Base-by-base conservation (phyloP, 2,329 filamentous ascomycete genomes). In the Pyricularia sp. region DNA sequence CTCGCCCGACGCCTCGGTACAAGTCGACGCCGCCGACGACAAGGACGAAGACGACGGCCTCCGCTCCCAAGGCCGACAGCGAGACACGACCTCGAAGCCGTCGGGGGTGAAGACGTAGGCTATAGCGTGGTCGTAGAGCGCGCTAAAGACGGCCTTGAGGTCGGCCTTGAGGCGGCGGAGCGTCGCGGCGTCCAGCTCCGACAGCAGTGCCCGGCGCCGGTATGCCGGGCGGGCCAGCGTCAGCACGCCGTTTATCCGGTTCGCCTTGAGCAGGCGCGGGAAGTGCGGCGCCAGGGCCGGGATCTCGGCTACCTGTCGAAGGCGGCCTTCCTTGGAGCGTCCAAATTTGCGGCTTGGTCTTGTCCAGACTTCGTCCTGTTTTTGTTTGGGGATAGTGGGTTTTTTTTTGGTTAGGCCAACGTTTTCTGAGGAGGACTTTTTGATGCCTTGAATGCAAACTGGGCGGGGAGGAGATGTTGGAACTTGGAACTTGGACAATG, bases 71-170 rank as follows among this genome's bases (percentile, higher is more conserved):
- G 58, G 25, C 23, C 26, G 11, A 10, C 64, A 23, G 64, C 64
- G 31, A 17, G 36, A 58, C 7, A 66, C 65, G 67, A 68, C 30
- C 58, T 68, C 58, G 67, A 68, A 68, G 1, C 59, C 59, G 67
- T 68, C 67, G 10, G 67, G 67, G 67, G n/a, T 50, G 25, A 68
- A 68, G 67, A 30, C 28, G 59, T 68, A 68, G 6, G 67, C 67
- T 59, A 68, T 68, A 23, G 67, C 58, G 67, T 68, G 36, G 33
- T 68, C 59, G 67, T 68, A 68, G 58, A 68, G 58, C 30, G 67
- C 59, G 30, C 31, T 64, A 55, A 50, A 68, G 31, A 68, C 26
- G 23, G 59, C 31, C 58, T 36, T 33, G 31, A 68, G 67, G 17
- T 68, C 59, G 4, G 4, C 58, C 59, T 64, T 64, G 67, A 68